Percentiles rank a stretch among this genome's conserved stretches.
Conservation (phyloP, 1,139 yeast genomes). For the Geotrichum histeridarum region DNA sequence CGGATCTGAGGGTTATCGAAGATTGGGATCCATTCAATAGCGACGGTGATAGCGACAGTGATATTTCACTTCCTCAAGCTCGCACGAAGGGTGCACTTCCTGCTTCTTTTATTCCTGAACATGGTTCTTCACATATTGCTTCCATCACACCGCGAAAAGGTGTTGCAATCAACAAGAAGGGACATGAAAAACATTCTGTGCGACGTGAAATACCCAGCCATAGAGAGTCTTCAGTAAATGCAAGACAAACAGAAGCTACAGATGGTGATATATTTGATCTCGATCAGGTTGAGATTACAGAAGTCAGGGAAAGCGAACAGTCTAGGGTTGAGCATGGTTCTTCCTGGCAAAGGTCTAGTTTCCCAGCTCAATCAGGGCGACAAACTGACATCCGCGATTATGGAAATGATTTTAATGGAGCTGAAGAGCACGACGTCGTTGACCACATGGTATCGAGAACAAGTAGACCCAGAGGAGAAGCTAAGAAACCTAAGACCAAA, state of each 20-base stretch:
- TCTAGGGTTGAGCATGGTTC: not conserved
- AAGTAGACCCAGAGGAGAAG: not conserved
- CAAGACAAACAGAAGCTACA: not conserved
- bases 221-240: not conserved
- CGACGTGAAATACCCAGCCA: not conserved
- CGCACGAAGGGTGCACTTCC: constrained; percentile 9
- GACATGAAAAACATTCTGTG: not conserved
- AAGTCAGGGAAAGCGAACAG: not conserved
- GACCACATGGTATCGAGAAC: constrained; percentile 15
- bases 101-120: constrained; percentile 6
- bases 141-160: constrained; percentile 2
- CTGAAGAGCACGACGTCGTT: constrained; percentile 12
- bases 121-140: not conserved
- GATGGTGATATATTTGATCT: not conserved
- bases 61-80: not conserved
- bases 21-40: constrained; percentile 11
- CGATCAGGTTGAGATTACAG: not conserved
- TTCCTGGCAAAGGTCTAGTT: not conserved
- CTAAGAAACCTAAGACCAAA: not conserved
- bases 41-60: not conserved
- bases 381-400: constrained; percentile 10
- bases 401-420: constrained; percentile 10
- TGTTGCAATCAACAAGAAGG: constrained; percentile 6
- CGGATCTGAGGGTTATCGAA: not conserved
- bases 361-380: not conserved